Evolutionary conservation across 306 rosid species (phyloP).

Genomic region (Ochetophila trinervis): DNA sequence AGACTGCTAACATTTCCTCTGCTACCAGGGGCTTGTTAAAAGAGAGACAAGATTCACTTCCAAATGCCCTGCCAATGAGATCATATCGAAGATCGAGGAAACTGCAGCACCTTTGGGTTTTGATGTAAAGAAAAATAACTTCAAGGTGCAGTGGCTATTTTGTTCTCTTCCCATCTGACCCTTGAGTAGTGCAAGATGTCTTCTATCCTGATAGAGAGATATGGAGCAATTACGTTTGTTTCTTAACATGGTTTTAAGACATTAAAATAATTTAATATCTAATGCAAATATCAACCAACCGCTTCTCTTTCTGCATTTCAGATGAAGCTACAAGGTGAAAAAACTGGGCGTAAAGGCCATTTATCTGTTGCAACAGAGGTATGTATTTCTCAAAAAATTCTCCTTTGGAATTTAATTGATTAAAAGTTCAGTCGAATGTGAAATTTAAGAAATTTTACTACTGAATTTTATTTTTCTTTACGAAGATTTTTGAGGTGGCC

Average conservation of each 20-base stretch:
- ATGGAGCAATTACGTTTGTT: neutral
- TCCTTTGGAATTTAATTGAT: neutral
- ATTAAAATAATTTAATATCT: neutral
- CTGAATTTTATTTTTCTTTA: slow-evolving; percentile 17
- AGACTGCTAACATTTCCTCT: slow-evolving; percentile 13
- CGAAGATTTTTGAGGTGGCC: slow-evolving; percentile 86
- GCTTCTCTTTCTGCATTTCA: slow-evolving; percentile 30
- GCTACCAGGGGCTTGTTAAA: slow-evolving; percentile 72
- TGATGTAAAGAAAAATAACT: slow-evolving; percentile 82
- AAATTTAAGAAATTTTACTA: neutral
- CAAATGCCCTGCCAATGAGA: slow-evolving; percentile 82
- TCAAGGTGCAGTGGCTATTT: slow-evolving; percentile 49
- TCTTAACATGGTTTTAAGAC: neutral
- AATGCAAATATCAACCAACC: neutral
- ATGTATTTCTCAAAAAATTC: slow-evolving; percentile 6
- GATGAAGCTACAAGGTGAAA: slow-evolving; percentile 90
- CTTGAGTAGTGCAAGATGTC: neutral
- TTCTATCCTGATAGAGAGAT: too few species aligned
- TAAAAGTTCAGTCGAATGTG: neutral
- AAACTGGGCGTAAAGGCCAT: slow-evolving; percentile 90
- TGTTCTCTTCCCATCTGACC: neutral
- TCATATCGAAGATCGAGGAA: slow-evolving; percentile 71
- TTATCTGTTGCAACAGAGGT: slow-evolving; percentile 91
- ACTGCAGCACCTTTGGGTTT: slow-evolving; percentile 86
- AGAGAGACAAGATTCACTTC: slow-evolving; percentile 90